Evolutionary conservation across 2,329 filamentous ascomycete species (phyloP).

Genomic region (Pseudogymnoascus sp.): DNA sequence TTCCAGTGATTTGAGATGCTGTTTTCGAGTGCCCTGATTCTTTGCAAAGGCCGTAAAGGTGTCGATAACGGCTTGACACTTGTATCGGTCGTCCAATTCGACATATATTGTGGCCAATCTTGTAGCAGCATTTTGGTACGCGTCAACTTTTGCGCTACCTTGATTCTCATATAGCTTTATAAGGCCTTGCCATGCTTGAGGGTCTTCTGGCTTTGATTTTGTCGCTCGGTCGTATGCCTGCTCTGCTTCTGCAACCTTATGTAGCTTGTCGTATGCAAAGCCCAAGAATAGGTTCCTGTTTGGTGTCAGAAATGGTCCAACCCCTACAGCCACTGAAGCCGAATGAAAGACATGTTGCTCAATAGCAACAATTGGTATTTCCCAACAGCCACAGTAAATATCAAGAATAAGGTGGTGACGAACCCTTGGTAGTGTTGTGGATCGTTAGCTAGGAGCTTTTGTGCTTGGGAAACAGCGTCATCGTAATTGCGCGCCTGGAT

Average conservation of each 20-base stretch:
- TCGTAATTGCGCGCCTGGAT: conserved; percentile 75
- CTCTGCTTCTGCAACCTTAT: conserved; percentile 66
- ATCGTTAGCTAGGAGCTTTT: conserved; percentile 64
- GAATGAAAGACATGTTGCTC: not conserved
- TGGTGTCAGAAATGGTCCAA: not conserved
- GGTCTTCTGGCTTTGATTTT: conserved; percentile 63
- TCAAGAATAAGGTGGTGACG: conserved; percentile 24
- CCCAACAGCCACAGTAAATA: not conserved
- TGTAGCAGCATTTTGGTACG: conserved; percentile 68
- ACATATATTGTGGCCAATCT: conserved; percentile 70
- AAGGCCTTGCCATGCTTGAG: conserved; percentile 87
- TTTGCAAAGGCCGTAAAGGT: conserved; percentile 73
- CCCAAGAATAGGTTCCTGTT: conserved; percentile 75
- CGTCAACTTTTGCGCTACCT: conserved; percentile 58
- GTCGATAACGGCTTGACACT: conserved; percentile 63
- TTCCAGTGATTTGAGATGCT: conserved; percentile 70
- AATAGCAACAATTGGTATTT: not conserved
- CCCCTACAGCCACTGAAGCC: not conserved
- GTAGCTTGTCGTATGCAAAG: conserved; percentile 73
- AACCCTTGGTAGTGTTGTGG: conserved; percentile 76
- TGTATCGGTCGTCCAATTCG: conserved; percentile 57
- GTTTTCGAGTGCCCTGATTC: conserved; percentile 61
- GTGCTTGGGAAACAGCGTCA: conserved; percentile 63
- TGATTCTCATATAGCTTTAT: conserved; percentile 80
- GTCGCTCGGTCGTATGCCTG: conserved; percentile 68